phyloP scores from a whole-genome alignment of 1,284 basidiomycete species.

The Microbotryum intermedium region DNA sequence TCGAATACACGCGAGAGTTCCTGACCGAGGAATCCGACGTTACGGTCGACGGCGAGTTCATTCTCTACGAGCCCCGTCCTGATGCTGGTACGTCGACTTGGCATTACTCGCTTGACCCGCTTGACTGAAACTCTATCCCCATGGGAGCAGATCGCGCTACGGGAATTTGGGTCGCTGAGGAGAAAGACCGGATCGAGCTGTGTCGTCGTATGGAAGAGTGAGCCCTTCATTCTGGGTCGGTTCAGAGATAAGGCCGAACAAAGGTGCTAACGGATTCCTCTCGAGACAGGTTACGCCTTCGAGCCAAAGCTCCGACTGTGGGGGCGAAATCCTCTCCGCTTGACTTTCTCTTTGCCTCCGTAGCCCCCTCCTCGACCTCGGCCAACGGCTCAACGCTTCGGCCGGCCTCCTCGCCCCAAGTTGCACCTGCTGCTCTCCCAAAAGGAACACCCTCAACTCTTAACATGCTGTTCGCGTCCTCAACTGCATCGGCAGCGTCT shows the following conservation, averaged over 20 bases:
- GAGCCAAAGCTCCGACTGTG: background rate
- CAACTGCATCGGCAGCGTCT: background rate
- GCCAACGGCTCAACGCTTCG: slow-evolving; percentile 6
- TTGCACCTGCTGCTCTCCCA: slow-evolving; percentile 2
- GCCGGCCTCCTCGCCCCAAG: slow-evolving; percentile 19
- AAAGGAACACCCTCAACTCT: slow-evolving; percentile 21
- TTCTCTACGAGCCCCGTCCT: slow-evolving; percentile 61
- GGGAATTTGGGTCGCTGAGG: slow-evolving; percentile 70
- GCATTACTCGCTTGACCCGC: background rate
- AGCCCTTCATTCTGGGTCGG: background rate
- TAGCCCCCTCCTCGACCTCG: slow-evolving; percentile 14
- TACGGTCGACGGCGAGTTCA: slow-evolving; percentile 51
- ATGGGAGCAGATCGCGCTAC: slow-evolving; percentile 45
- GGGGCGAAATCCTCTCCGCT: slow-evolving; percentile 7
- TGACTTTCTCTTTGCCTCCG: slow-evolving; percentile 19
- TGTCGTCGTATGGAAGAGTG: slow-evolving; percentile 39
- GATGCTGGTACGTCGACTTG: slow-evolving; percentile 13
- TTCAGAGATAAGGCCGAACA: slow-evolving; percentile 16
- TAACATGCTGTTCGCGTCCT: slow-evolving; percentile 34
- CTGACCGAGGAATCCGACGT: slow-evolving; percentile 72
- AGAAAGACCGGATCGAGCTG: slow-evolving; percentile 60
- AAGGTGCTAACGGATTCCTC: slow-evolving; percentile 1
- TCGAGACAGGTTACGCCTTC: background rate
- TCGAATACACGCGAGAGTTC: slow-evolving; percentile 67
- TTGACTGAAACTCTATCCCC: background rate